Evolutionary conservation across 441 rosid genomes (phyloP).

Genomic region (Hypseocharis bilobata): DNA sequence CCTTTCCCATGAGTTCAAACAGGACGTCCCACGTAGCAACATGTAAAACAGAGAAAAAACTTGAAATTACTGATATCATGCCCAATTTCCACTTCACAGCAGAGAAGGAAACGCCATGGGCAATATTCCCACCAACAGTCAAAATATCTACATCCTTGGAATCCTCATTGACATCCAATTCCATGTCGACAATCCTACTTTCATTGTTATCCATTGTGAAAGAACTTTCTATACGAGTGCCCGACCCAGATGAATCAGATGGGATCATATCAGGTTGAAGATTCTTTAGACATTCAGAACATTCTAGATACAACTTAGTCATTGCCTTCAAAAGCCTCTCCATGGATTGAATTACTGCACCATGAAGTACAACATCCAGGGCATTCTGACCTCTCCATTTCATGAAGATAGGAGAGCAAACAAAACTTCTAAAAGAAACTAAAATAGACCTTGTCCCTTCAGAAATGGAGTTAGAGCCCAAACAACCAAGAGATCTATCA

Average conservation of each 20-base stretch:
- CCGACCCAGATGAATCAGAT: slow-evolving; percentile 32
- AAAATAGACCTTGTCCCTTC: slow-evolving; percentile 38
- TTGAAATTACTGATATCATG: slow-evolving; percentile 64
- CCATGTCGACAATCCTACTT: slow-evolving; percentile 73
- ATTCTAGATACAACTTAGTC: slow-evolving; percentile 44
- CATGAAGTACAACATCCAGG: slow-evolving; percentile 33
- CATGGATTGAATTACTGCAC: slow-evolving; percentile 43
- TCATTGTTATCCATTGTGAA: slow-evolving; percentile 21
- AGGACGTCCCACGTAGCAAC: slow-evolving; percentile 61
- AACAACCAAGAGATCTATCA: slow-evolving; percentile 48
- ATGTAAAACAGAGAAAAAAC: slow-evolving; percentile 50
- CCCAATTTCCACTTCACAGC: slow-evolving; percentile 65
- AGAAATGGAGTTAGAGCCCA: slow-evolving; percentile 37
- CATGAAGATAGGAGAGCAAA: slow-evolving; percentile 48
- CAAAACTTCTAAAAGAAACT: slow-evolving; percentile 58
- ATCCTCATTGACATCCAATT: slow-evolving; percentile 65
- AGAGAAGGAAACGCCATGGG: slow-evolving; percentile 40
- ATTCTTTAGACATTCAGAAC: slow-evolving; percentile 37
- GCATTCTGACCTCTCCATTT: slow-evolving; percentile 34
- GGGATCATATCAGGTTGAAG: slow-evolving; percentile 31
- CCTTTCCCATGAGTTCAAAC: slow-evolving; percentile 52
- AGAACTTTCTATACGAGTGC: slow-evolving; percentile 30
- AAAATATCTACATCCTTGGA: slow-evolving; percentile 48
- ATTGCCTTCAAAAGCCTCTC: slow-evolving; percentile 58
- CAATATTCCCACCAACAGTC: slow-evolving; percentile 42